Percentiles rank a stretch among this genome's conserved stretches.
Evolutionary conservation across 805 yeast species (phyloP).

Genomic region (Wickerhamomyces sydowiorum): DNA sequence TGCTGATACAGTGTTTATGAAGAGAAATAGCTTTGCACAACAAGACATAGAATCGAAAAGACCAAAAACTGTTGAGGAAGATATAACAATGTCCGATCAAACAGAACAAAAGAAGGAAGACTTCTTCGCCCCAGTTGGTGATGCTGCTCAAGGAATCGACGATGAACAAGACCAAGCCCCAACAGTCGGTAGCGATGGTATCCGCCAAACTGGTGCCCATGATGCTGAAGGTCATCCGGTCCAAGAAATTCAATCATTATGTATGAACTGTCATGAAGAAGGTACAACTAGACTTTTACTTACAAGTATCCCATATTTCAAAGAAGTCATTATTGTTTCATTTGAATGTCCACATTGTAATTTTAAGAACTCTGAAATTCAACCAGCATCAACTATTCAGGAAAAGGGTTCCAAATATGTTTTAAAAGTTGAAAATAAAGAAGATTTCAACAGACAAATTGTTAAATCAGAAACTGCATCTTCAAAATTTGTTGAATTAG

Average conservation of each 20-base stretch:
- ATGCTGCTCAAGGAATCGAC: constrained; percentile 44
- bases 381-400: constrained; percentile 91
- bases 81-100: constrained; percentile 5
- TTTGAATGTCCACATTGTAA: constrained; percentile 96
- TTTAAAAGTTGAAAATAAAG: constrained; percentile 57
- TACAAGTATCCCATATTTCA: constrained; percentile 86
- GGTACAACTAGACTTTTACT: constrained; percentile 81
- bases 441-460: constrained; percentile 84
- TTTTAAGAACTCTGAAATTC: constrained; percentile 85
- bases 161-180: constrained; percentile 16
- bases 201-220: constrained; percentile 65
- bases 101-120: constrained; percentile 27
- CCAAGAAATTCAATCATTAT: constrained; percentile 88
- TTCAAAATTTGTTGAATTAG: constrained; percentile 76
- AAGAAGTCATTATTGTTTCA: constrained; percentile 90
- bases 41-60: constrained; percentile 4
- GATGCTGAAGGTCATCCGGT: constrained; percentile 92
- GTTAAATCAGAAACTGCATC: constrained; percentile 85
- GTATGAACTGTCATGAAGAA: constrained; percentile 89
- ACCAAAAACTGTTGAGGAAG: constrained; percentile 8
- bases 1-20: background rate
- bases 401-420: constrained; percentile 78
- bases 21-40: constrained; percentile 1
- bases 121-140: constrained; percentile 56
- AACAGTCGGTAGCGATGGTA: constrained; percentile 24